Evolutionary conservation across 1,284 basidiomycete genomes (phyloP).

Genomic region (Wolfiporia cocos): DNA sequence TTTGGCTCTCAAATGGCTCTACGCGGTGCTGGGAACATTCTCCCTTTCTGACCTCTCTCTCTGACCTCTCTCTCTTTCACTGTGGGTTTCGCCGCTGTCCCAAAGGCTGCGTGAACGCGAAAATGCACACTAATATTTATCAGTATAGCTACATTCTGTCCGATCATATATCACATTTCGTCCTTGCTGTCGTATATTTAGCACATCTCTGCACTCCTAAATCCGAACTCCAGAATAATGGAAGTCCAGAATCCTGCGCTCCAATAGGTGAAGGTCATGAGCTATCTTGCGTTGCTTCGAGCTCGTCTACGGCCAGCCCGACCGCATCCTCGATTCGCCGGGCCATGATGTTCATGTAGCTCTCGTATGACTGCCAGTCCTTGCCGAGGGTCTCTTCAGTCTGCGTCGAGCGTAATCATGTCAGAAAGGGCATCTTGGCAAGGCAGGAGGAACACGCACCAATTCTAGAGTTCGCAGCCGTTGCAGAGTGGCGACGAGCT

Average conservation of each 20-base stretch:
- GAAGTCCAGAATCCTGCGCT: neutral
- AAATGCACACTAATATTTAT: no score
- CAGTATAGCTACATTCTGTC: slow-evolving; percentile 7
- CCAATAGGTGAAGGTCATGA: slow-evolving; percentile 7
- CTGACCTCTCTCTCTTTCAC: no score
- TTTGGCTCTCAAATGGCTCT: slow-evolving; percentile 80
- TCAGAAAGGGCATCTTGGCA: neutral
- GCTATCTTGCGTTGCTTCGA: slow-evolving; percentile 15
- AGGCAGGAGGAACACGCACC: slow-evolving; percentile 28
- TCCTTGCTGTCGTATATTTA: slow-evolving; percentile 4
- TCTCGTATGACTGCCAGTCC: slow-evolving; percentile 53
- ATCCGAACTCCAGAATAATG: neutral
- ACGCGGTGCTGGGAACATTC: slow-evolving; percentile 72
- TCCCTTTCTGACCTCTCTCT: slow-evolving; percentile 52
- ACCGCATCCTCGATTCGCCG: slow-evolving; percentile 54
- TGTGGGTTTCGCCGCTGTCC: no score
- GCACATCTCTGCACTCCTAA: neutral
- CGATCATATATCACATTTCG: slow-evolving; percentile 10
- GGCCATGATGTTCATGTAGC: slow-evolving; percentile 67
- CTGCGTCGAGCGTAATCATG: neutral
- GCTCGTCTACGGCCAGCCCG: slow-evolving; percentile 33
- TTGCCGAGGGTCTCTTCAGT: slow-evolving; percentile 19
- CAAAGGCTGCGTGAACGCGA: no score
- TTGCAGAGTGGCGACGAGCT: slow-evolving; percentile 43
- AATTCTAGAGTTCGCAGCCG: slow-evolving; percentile 46